Evolutionary conservation across 345 rosid genomes (phyloP), one percentile per base, ranked within the genome.

Genomic region (Salix koriyanagi): DNA sequence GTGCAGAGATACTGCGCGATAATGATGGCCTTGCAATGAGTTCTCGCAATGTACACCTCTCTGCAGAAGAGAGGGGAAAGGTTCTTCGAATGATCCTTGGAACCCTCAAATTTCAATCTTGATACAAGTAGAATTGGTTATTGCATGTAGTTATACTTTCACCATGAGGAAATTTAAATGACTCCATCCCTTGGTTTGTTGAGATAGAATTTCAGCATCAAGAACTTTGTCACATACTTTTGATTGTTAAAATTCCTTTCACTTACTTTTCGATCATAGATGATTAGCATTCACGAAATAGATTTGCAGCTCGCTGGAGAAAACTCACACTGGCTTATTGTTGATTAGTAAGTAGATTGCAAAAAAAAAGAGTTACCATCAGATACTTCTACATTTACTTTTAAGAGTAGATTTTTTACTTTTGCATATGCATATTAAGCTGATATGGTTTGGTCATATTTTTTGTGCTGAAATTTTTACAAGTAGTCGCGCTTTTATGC

Each of bases 11-110:
- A 66, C 60, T 82, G 52, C 94, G 97, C 37, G 96, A 93, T 16
- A 72, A 71, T 9, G 92, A 91, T 81, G 97, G 99, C 74, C 92
- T 95, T 60, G 97, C 97, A 1, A 77, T 89, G 91, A 95, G 97
- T 80, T 95, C 97, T 14, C 88, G 99, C 56, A 95, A 95, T 74
- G 97, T 93, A 67, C 89, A 68, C 76, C 96, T 91, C 56, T 86
- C 94, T 21, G 79, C 83, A 60, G 90, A 86, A 81, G 94, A 93
- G 19, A 88, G 92, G 73, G 67, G 86, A 82, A 89, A 84, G 92
- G 97, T 91, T 25, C 12, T 71, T 79, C 23, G 19, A 6, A 21
- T 42, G 15, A 54, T 64, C 18, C 56, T 28, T 30, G 13, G 68
- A 68, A 41, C 30, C 73, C 15, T 73, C 28, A 11, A 48, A n/a